These are phyloP conservation scores for Zymoseptoria brevis DNA, from an alignment of 2,329 filamentous ascomycete genomes.

Conservation along the genomic window DNA sequence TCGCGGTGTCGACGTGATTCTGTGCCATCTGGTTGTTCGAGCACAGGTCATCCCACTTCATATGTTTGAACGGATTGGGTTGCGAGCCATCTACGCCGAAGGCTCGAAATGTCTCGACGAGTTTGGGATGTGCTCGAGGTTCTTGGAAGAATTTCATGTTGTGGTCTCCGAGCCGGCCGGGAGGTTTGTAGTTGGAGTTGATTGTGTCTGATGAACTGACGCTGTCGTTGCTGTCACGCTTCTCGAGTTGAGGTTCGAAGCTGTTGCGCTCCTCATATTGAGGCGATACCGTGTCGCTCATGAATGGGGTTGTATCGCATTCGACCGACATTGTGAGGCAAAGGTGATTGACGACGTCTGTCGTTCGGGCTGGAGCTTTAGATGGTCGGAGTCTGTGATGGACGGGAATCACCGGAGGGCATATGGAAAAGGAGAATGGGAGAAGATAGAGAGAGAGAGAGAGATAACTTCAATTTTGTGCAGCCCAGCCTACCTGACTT, in stretches of 20 bases:
- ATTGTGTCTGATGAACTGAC: background rate
- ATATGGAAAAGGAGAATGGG: background rate
- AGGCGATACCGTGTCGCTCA: too few species aligned
- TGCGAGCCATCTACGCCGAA: conserved; percentile 17
- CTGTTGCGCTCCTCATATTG: background rate
- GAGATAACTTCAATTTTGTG: background rate
- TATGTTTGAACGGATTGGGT: conserved; percentile 11
- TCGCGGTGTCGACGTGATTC: conserved; percentile 27
- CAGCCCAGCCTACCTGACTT: background rate
- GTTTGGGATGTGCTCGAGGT: conserved; percentile 20
- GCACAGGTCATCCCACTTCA: conserved; percentile 12
- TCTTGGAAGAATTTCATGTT: conserved; percentile 20
- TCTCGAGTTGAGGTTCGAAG: background rate
- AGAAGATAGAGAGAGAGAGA: background rate
- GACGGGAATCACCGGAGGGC: background rate
- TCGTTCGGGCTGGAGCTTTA: too few species aligned
- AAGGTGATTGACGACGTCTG: too few species aligned
- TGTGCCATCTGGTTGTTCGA: conserved; percentile 14
- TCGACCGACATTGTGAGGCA: background rate
- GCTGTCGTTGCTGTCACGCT: background rate
- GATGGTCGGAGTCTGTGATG: background rate
- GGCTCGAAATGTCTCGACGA: conserved; percentile 15
- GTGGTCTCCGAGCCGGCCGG: conserved; percentile 20
- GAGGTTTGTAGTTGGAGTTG: conserved; percentile 8
- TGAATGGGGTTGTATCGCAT: background rate